Conservation (phyloP, 371 early-diverging fungal species). For the Syncephalastrum racemosum region DNA sequence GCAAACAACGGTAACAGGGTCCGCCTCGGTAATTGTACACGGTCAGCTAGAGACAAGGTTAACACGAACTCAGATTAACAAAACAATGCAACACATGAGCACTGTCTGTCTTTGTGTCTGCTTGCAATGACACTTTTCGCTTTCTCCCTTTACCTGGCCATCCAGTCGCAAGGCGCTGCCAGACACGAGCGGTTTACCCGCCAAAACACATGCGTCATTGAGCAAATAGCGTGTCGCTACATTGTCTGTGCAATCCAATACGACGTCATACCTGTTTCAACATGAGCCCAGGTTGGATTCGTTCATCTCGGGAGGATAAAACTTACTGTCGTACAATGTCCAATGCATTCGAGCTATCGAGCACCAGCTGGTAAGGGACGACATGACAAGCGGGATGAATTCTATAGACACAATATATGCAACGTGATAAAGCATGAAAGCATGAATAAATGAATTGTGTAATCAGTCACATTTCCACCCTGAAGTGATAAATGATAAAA, state of each 20-base stretch:
- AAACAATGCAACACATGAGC: constrained; percentile 1
- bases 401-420: constrained; percentile 16
- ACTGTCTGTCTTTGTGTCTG: background rate
- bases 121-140: background rate
- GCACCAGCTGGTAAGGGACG: constrained; percentile 51
- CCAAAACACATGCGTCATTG: constrained; percentile 91
- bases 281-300: background rate
- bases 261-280: constrained; percentile 77
- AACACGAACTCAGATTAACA: background rate
- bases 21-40: constrained; percentile 84
- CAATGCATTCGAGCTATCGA: constrained; percentile 70
- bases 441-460: too few species aligned
- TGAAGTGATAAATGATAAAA: constrained; percentile 8
- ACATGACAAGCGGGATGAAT: constrained; percentile 61
- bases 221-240: constrained; percentile 96
- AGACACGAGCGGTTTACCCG: constrained; percentile 87
- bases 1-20: constrained; percentile 98
- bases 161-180: constrained; percentile 95
- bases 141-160: constrained; percentile 69
- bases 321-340: constrained; percentile 52
- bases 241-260: constrained; percentile 97
- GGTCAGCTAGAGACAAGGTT: constrained; percentile 58
- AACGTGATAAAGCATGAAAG: background rate
- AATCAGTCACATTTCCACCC: background rate
- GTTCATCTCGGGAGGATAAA: background rate